phyloP scores from a whole-genome alignment of 2,329 filamentous ascomycete species.

The Aspergillus pseudoglaucus region DNA sequence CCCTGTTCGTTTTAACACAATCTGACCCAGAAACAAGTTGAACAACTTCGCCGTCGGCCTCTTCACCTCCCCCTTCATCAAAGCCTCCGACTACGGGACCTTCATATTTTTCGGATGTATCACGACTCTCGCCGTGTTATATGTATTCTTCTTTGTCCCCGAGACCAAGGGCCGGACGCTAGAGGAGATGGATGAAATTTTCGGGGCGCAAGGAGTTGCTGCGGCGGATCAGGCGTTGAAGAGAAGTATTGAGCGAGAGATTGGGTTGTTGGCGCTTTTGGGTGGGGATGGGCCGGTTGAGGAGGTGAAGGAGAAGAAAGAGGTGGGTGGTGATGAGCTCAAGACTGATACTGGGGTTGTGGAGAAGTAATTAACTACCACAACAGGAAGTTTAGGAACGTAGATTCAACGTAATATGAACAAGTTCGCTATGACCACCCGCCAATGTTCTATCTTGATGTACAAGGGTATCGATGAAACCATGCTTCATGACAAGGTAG shows the following conservation, averaged over 20 bases:
- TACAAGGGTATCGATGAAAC: constrained; percentile 15
- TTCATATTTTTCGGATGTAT: constrained; percentile 64
- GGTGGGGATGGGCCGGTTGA: constrained; percentile 13
- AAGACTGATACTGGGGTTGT: neutral
- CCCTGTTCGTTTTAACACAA: neutral
- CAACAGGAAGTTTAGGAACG: too few species aligned
- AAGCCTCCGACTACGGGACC: constrained; percentile 59
- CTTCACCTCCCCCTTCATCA: constrained; percentile 62
- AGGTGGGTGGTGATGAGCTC: neutral
- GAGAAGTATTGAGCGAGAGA: constrained; percentile 22
- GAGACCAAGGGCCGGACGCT: constrained; percentile 33
- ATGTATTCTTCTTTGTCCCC: constrained; percentile 24
- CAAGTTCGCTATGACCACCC: neutral
- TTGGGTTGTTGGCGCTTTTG: constrained; percentile 22
- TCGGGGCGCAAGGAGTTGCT: constrained; percentile 26
- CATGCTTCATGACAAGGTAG: constrained; percentile 1
- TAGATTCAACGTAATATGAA: neutral
- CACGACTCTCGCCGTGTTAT: constrained; percentile 21
- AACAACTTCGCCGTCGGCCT: constrained; percentile 59
- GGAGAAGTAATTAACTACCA: too few species aligned
- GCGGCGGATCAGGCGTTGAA: constrained; percentile 21
- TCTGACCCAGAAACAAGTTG: constrained; percentile 34
- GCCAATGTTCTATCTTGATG: constrained; percentile 3
- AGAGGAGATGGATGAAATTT: constrained; percentile 36
- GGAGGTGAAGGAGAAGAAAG: neutral